Percentiles rank a stretch among this genome's conserved stretches.
phyloP scores from a whole-genome alignment of 1,284 basidiomycete genomes.

The Gymnopus androsaceus region DNA sequence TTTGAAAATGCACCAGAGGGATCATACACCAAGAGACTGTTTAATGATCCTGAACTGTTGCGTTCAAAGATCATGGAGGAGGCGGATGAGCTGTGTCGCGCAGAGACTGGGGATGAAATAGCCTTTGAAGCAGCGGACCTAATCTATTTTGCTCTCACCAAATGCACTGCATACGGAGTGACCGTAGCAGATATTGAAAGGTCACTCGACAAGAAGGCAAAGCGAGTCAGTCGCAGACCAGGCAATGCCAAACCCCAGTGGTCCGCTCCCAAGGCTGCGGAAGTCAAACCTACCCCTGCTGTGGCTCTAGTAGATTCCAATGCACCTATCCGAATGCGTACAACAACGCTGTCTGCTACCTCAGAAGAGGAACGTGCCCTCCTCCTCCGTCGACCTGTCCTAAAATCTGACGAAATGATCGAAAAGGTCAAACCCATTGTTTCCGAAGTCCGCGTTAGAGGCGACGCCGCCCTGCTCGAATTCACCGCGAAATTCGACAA shows the following conservation, averaged over 20 bases:
- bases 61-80: slow-evolving; percentile 97
- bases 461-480: slow-evolving; percentile 87
- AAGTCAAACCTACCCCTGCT: slow-evolving; percentile 30
- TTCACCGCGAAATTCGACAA: slow-evolving; percentile 95
- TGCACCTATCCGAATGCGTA: slow-evolving; percentile 75
- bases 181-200: slow-evolving; percentile 83
- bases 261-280: slow-evolving; percentile 37
- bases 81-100: slow-evolving; percentile 92
- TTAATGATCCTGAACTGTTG: slow-evolving; percentile 81
- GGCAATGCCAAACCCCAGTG: slow-evolving; percentile 95
- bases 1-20: slow-evolving; percentile 81
- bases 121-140: slow-evolving; percentile 97
- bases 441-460: slow-evolving; percentile 79
- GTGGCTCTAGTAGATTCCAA: slow-evolving; percentile 33
- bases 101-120: slow-evolving; percentile 81
- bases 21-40: slow-evolving; percentile 90
- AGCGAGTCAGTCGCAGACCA: slow-evolving; percentile 84
- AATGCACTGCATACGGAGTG: slow-evolving; percentile 87
- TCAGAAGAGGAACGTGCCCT: slow-evolving; percentile 59
- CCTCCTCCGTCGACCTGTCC: slow-evolving; percentile 88
- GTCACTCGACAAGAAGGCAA: slow-evolving; percentile 84
- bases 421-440: slow-evolving; percentile 95
- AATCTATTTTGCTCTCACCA: slow-evolving; percentile 90
- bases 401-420: slow-evolving; percentile 94
- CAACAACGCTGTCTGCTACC: slow-evolving; percentile 59